Evolutionary conservation across 208 protist genomes (phyloP).

Genomic region (Acanthamoeba sp.): DNA sequence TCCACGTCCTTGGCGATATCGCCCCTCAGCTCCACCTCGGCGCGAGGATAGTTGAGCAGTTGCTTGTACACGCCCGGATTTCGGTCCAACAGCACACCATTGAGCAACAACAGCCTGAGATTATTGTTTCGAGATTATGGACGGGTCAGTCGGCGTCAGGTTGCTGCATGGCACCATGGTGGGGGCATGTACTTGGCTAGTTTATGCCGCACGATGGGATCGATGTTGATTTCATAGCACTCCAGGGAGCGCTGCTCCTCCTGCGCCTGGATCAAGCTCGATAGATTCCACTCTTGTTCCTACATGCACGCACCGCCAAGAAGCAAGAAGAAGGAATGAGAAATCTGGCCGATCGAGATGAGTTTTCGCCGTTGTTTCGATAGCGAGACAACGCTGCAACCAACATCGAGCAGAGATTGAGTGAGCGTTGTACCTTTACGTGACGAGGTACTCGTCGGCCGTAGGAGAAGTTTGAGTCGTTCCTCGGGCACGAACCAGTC

Average conservation of each 20-base stretch:
- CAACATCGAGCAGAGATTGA: not conserved
- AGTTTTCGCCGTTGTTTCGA: not conserved
- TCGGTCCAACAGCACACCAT: not conserved
- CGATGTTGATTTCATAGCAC: not conserved
- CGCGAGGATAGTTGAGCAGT: not conserved
- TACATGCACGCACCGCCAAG: no score
- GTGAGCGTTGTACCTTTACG: not conserved
- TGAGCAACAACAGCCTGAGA: conserved; percentile 1
- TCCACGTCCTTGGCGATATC: conserved; percentile 27
- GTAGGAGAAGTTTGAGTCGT: conserved; percentile 19
- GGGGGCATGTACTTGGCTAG: not conserved
- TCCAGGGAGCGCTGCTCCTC: conserved; percentile 1
- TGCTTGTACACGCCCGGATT: conserved; percentile 37
- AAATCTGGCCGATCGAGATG: not conserved
- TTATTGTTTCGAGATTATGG: not conserved
- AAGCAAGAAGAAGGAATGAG: not conserved
- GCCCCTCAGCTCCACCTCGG: not conserved
- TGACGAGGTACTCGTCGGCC: conserved; percentile 25
- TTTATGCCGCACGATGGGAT: conserved; percentile 28
- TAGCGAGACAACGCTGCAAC: no score
- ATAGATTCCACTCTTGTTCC: conserved; percentile 27
- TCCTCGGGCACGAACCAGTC: not conserved
- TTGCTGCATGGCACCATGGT: not conserved
- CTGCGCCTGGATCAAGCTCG: conserved; percentile 26
- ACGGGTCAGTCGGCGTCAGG: not conserved